Percentiles rank a stretch among this genome's conserved stretches.
These are phyloP conservation scores for Kurtzmaniella quercitrusa DNA, from an alignment of 1,139 yeast genomes.

Conservation along the genomic window DNA sequence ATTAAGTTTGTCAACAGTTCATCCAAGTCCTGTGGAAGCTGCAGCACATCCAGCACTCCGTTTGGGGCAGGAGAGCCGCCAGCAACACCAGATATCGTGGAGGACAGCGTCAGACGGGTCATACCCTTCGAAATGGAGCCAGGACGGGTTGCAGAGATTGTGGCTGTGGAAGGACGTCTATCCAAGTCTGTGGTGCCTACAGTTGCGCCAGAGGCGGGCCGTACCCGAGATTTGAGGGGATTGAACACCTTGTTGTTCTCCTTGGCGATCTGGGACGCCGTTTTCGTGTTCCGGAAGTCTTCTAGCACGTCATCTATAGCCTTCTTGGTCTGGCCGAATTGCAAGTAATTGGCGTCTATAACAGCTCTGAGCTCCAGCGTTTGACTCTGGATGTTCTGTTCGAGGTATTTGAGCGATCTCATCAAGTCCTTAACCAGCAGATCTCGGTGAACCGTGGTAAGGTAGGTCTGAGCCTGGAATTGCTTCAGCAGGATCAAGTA, in stretches of 20 bases:
- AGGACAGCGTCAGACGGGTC: neutral
- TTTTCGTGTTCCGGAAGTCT: conserved; percentile 32
- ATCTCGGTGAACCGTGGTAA: conserved; percentile 65
- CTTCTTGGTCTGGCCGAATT: conserved; percentile 74
- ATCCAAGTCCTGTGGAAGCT: conserved; percentile 32
- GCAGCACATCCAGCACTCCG: conserved; percentile 16
- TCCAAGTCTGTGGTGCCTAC: neutral
- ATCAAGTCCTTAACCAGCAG: conserved; percentile 64
- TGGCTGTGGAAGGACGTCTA: neutral
- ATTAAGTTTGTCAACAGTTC: conserved; percentile 45
- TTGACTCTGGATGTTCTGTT: conserved; percentile 57
- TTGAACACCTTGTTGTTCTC: conserved; percentile 36
- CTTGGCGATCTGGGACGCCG: conserved; percentile 33
- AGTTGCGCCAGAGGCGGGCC: neutral
- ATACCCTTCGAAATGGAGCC: neutral
- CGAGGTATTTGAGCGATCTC: conserved; percentile 53
- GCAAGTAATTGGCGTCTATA: conserved; percentile 69
- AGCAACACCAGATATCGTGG: neutral
- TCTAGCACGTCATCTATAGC: conserved; percentile 36
- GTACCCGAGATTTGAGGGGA: conserved; percentile 21
- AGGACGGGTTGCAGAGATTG: neutral
- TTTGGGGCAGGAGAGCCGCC: neutral
- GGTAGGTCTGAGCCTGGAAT: conserved; percentile 67
- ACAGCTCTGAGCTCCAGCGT: conserved; percentile 62
- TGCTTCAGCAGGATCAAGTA: conserved; percentile 68